Percentiles rank a stretch among this genome's conserved stretches.
phyloP scores from a whole-genome alignment of 1,139 yeast species.

The Diutina scorzettiae region DNA sequence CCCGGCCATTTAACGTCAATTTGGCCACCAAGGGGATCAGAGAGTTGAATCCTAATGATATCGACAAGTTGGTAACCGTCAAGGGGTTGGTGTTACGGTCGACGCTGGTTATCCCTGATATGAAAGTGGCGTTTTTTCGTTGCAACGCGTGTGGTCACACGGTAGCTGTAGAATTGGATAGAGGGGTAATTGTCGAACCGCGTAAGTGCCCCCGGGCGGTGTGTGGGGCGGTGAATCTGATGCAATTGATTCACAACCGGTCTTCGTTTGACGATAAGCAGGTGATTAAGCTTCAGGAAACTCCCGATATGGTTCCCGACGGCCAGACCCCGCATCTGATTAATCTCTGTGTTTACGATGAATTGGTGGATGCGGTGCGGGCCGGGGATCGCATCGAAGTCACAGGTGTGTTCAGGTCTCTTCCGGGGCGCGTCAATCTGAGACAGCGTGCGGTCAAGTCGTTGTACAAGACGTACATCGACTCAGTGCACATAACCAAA shows the following conservation, averaged over 20 bases:
- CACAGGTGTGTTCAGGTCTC: constrained; percentile 87
- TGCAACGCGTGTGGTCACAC: constrained; percentile 95
- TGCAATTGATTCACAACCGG: constrained; percentile 86
- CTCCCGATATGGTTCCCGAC: constrained; percentile 97
- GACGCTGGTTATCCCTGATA: constrained; percentile 90
- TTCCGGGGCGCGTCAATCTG: constrained; percentile 82
- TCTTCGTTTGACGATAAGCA: constrained; percentile 92
- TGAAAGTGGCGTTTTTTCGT: constrained; percentile 94
- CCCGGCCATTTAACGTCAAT: constrained; percentile 74
- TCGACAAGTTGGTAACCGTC: constrained; percentile 82
- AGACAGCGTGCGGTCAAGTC: constrained; percentile 76
- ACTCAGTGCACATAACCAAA: constrained; percentile 85
- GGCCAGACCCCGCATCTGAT: constrained; percentile 98
- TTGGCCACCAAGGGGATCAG: constrained; percentile 70
- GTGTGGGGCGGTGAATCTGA: constrained; percentile 78
- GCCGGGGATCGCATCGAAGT: constrained; percentile 97
- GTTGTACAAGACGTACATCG: constrained; percentile 84
- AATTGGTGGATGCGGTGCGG: constrained; percentile 83
- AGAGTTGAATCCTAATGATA: constrained; percentile 89
- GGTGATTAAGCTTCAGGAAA: constrained; percentile 86
- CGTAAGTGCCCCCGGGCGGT: constrained; percentile 80
- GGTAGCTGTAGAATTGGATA: constrained; percentile 79
- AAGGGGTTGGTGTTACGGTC: constrained; percentile 87
- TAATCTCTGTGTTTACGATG: constrained; percentile 90
- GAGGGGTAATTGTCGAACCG: constrained; percentile 93